phyloP scores from a whole-genome alignment of 495 filamentous ascomycete genomes.

The Penicillium fimorum region DNA sequence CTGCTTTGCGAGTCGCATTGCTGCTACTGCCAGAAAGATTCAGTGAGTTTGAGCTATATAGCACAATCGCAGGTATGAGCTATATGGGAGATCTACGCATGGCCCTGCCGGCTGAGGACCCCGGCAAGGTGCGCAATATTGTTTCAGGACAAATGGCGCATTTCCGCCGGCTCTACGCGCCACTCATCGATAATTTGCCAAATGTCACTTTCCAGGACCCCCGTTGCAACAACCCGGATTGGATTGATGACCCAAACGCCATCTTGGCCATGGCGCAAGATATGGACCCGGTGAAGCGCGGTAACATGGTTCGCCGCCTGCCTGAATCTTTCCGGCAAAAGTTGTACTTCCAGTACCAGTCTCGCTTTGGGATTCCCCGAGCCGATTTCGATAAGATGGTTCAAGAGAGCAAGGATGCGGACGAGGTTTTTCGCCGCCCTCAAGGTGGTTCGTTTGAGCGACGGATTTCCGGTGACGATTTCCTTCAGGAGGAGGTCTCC shows the following conservation, averaged over 20 bases:
- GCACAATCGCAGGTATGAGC: slow-evolving; percentile 83
- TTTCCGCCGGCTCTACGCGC: slow-evolving; percentile 86
- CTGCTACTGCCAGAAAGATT: slow-evolving; percentile 80
- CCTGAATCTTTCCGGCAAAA: slow-evolving; percentile 85
- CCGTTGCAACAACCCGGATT: slow-evolving; percentile 57
- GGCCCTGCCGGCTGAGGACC: slow-evolving; percentile 82
- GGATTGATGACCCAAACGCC: slow-evolving; percentile 61
- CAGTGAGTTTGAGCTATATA: slow-evolving; percentile 84
- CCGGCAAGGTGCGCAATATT: slow-evolving; percentile 90
- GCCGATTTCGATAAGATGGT: slow-evolving; percentile 86
- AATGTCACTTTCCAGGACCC: slow-evolving; percentile 80
- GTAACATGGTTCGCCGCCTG: slow-evolving; percentile 92
- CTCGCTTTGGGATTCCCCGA: slow-evolving; percentile 80
- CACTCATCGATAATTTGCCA: slow-evolving; percentile 83
- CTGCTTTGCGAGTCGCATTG: slow-evolving; percentile 84
- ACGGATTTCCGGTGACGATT: slow-evolving; percentile 70
- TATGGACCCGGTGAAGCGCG: slow-evolving; percentile 84
- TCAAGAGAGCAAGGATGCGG: slow-evolving; percentile 60
- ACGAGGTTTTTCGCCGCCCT: slow-evolving; percentile 62
- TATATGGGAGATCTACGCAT: slow-evolving; percentile 95
- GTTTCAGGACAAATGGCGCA: slow-evolving; percentile 85
- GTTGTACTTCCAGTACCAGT: slow-evolving; percentile 90
- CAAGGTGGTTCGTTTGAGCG: slow-evolving; percentile 83
- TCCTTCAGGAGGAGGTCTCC: slow-evolving; percentile 64
- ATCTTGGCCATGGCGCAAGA: slow-evolving; percentile 73